Evolutionary conservation across 163 green algal species (phyloP).

Genomic region (Scenedesmus sp.): DNA sequence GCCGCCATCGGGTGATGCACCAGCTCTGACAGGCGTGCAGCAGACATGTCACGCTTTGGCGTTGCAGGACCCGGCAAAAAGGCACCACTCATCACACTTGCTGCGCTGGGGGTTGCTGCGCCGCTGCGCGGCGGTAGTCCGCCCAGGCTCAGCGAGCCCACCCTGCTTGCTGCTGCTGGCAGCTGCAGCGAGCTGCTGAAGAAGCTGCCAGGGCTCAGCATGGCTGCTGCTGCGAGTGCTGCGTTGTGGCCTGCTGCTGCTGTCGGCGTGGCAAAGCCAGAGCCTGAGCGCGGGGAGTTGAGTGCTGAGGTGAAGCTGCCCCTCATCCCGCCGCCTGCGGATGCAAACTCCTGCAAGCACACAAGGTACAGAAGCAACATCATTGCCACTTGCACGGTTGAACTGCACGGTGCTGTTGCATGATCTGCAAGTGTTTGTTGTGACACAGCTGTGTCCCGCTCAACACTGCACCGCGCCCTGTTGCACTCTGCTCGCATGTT

Average conservation of each 20-base stretch:
- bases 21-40: slow-evolving; percentile 29
- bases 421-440: too few species aligned
- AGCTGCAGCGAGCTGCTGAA: slow-evolving; percentile 33
- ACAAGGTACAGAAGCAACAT: too few species aligned
- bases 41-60: slow-evolving; percentile 10
- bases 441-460: too few species aligned
- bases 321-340: neutral
- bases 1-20: slow-evolving; percentile 46
- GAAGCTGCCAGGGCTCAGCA: slow-evolving; percentile 41
- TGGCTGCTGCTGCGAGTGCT: neutral
- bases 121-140: neutral
- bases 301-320: neutral
- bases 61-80: neutral
- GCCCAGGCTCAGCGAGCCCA: neutral
- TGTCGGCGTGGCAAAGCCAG: slow-evolving; percentile 33
- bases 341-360: neutral
- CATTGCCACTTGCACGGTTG: too few species aligned
- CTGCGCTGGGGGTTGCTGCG: neutral
- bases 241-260: neutral
- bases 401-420: too few species aligned
- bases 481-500: too few species aligned
- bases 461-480: too few species aligned
- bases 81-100: neutral
- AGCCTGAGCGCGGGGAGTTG: slow-evolving; percentile 23
- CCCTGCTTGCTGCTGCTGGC: slow-evolving; percentile 7